Evolutionary conservation across 129 eudicot genomes (phyloP).

Genomic region (Chrysanthemum seticuspe): DNA sequence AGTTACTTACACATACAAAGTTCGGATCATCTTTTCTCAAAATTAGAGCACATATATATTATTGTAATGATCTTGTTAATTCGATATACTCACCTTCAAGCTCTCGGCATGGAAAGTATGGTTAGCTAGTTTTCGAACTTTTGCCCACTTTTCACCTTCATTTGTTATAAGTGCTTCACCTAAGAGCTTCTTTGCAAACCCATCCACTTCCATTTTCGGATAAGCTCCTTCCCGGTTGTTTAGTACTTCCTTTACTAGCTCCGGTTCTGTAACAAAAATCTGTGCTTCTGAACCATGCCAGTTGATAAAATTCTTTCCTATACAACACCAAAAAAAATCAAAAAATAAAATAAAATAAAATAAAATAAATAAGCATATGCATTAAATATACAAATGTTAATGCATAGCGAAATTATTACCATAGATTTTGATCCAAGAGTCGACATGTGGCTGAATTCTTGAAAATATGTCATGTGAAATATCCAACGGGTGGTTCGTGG

Average conservation of each 20-base stretch:
- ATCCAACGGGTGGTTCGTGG: conserved; percentile 58
- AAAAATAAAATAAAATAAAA: too few relatives aligned
- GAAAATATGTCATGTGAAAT: conserved; percentile 53
- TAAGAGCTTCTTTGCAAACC: conserved; percentile 62
- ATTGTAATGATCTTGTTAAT: too few relatives aligned
- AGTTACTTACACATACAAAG: too few relatives aligned
- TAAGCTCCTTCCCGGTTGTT: conserved; percentile 58
- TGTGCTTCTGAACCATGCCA: conserved; percentile 78
- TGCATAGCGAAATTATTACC: conserved; percentile 29
- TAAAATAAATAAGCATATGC: not conserved
- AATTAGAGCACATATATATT: too few relatives aligned
- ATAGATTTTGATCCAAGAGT: conserved; percentile 54
- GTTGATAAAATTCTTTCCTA: conserved; percentile 52
- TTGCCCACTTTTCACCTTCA: conserved; percentile 84
- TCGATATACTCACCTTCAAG: conserved; percentile 46
- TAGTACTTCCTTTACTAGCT: conserved; percentile 65
- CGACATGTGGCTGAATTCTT: conserved; percentile 69
- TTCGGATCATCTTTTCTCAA: too few relatives aligned
- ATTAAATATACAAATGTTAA: not conserved
- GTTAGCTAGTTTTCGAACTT: conserved; percentile 63
- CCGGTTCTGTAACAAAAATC: conserved; percentile 59
- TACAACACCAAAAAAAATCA: not conserved
- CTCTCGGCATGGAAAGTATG: conserved; percentile 70
- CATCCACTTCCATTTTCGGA: conserved; percentile 69
- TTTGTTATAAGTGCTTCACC: conserved; percentile 62